Conservation (phyloP, 192 early-diverging fungal genomes). For the Spizellomyces punctatus region DNA sequence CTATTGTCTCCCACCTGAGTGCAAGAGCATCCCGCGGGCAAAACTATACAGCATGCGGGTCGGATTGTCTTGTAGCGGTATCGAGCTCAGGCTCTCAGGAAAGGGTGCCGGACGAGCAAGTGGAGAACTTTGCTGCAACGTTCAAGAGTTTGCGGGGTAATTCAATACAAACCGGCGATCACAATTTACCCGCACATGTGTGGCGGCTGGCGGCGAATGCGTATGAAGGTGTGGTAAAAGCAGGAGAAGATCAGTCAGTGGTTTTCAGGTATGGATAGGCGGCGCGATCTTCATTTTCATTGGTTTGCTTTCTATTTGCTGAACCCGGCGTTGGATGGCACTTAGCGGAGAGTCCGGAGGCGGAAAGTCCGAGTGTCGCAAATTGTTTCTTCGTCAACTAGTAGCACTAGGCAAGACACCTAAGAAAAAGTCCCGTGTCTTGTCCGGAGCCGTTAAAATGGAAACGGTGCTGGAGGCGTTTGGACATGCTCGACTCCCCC, state of each 20-base stretch:
- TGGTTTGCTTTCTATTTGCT: not conserved
- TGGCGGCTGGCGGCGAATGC: not conserved
- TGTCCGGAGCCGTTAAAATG: slow-evolving; percentile 70
- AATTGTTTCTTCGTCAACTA: slow-evolving; percentile 73
- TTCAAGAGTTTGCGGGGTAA: not conserved
- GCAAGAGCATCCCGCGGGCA: not conserved
- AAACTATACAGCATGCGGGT: not conserved
- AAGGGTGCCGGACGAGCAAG: not conserved
- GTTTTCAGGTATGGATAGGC: not conserved
- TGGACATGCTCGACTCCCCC: slow-evolving; percentile 61
- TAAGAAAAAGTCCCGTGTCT: slow-evolving; percentile 74
- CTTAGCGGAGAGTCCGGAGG: slow-evolving; percentile 79
- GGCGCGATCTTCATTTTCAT: not conserved
- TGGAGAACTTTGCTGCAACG: not conserved
- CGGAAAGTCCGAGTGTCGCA: slow-evolving; percentile 76
- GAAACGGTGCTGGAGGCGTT: slow-evolving; percentile 77
- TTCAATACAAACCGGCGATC: no score
- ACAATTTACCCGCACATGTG: not conserved
- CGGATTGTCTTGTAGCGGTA: not conserved
- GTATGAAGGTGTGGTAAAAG: not conserved
- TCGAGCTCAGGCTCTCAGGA: not conserved
- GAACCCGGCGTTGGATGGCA: not conserved
- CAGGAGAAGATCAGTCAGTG: not conserved
- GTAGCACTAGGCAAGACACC: slow-evolving; percentile 68
- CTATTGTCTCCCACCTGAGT: not conserved